phyloP scores from a whole-genome alignment of 805 yeast genomes.

The Candida mattraensis region DNA sequence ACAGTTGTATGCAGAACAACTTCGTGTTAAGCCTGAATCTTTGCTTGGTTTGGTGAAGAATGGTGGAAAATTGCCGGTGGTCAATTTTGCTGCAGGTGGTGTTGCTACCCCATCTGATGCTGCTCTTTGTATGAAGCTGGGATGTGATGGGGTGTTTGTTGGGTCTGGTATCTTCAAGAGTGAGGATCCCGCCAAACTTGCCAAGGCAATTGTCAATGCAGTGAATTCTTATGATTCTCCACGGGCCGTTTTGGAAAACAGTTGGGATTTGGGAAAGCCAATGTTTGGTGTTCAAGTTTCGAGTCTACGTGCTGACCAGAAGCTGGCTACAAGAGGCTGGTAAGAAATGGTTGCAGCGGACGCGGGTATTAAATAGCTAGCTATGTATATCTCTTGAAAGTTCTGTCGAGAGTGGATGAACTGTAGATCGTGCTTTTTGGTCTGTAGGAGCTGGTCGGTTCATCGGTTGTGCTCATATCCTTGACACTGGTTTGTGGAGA shows the following conservation, averaged over 20 bases:
- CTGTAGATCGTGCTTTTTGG: slow-evolving; percentile 13
- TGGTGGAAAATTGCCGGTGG: slow-evolving; percentile 71
- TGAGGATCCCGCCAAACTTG: slow-evolving; percentile 68
- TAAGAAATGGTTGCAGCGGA: slow-evolving; percentile 25
- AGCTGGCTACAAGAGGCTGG: slow-evolving; percentile 55
- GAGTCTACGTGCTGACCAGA: slow-evolving; percentile 45
- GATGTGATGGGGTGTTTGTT: slow-evolving; percentile 77
- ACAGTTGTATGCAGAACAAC: slow-evolving; percentile 49
- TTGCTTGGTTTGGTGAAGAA: slow-evolving; percentile 49
- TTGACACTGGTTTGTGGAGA: too few relatives aligned
- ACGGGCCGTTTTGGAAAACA: slow-evolving; percentile 55
- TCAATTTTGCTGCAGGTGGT: slow-evolving; percentile 87
- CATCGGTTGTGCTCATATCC: not conserved
- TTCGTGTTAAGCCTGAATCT: slow-evolving; percentile 59
- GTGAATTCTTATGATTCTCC: slow-evolving; percentile 71
- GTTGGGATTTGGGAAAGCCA: slow-evolving; percentile 70
- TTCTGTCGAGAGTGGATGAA: slow-evolving; percentile 12
- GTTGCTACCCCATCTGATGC: slow-evolving; percentile 89
- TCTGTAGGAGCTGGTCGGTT: slow-evolving; percentile 1
- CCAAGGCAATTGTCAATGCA: slow-evolving; percentile 77
- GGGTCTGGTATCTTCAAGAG: slow-evolving; percentile 81
- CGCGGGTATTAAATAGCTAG: too few relatives aligned
- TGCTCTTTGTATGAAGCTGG: slow-evolving; percentile 77
- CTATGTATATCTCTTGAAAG: slow-evolving; percentile 5
- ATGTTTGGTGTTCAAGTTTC: slow-evolving; percentile 72